Evolutionary conservation across 768 basidiomycete species (phyloP), one percentile per base, ranked within the genome.

Genomic region (Tulasnella sp.): DNA sequence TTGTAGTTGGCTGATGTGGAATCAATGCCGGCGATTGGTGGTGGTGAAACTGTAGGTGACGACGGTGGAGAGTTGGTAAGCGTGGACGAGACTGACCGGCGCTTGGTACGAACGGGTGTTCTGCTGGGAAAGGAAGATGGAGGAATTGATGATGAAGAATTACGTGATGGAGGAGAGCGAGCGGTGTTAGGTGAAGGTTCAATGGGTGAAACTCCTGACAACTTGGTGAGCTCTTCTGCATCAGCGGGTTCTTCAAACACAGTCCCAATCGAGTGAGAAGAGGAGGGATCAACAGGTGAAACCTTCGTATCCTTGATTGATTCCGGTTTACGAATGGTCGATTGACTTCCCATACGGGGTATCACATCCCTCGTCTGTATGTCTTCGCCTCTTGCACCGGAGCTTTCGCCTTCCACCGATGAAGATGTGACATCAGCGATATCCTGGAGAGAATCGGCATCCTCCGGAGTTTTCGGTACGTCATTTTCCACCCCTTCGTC

Each of bases 71-170:
- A 57, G 48, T 51, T 63, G 55, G 58, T 53, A 54, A 89, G 69
- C 5, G 79, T 81, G 2, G 90, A 93, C 1, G 91, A 93, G 4
- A 96, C 83, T 2, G 91, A 95, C 20, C 93, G 83, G 3, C 93
- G 81, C 63, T 99, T 99, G 2, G 93, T 98, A 9, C 92, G 78
- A 3, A 82, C 89, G 3, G 93, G 93, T 0, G 93, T 99, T 9
- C 92, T 84, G 20, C 79, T 69, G 3, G 88, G 79, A 57, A 76
- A 69, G 0, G 73, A 62, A 25, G 81, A 79, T 24, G 86, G 75
- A 12, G 70, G 60, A 46, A 53, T 20, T 59, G 61, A 42, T 25
- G 55, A 43, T 27, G 48, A 48, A 15, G 34, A 34, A n/a, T 35
- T 35, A 13, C 57, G 54, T 4, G 20, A 53, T 27, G 22, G 56